Percentiles rank a stretch among this genome's conserved stretches.
phyloP scores from a whole-genome alignment of 2,329 filamentous ascomycete genomes.

The Clathrospora elynae region DNA sequence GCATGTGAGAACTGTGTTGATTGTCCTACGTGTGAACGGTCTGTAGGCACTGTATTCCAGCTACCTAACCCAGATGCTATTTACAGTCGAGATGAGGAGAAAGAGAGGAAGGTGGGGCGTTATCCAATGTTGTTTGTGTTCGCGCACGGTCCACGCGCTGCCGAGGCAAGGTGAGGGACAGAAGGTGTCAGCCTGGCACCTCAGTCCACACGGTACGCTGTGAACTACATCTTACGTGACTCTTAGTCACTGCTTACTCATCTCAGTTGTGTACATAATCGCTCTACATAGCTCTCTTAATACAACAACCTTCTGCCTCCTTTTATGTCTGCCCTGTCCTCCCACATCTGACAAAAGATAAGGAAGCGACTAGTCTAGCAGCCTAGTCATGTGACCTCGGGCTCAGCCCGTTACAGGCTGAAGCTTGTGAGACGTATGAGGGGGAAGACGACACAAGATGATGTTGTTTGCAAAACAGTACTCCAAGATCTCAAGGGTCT shows the following conservation, averaged over 20 bases:
- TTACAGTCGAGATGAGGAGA: background rate
- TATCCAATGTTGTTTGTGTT: background rate
- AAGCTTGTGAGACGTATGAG: conserved; percentile 14
- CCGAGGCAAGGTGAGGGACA: too few relatives aligned
- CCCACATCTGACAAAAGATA: too few relatives aligned
- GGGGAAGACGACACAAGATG: conserved; percentile 39
- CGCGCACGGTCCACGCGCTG: too few relatives aligned
- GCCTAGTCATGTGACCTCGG: background rate
- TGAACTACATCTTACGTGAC: background rate
- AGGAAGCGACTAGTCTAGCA: too few relatives aligned
- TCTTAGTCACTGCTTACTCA: background rate
- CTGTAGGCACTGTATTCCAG: background rate
- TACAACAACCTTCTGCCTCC: background rate
- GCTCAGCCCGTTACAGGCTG: conserved; percentile 17
- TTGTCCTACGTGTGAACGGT: background rate
- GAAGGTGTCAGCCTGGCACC: too few relatives aligned
- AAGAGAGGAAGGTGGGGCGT: background rate
- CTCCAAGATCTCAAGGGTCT: conserved; percentile 42
- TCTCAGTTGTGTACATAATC: background rate
- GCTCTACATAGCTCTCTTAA: background rate
- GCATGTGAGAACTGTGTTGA: too few relatives aligned
- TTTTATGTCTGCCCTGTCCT: too few relatives aligned
- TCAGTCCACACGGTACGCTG: too few relatives aligned
- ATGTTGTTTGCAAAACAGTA: conserved; percentile 44
- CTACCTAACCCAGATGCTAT: background rate